Percentiles rank a stretch among this genome's conserved stretches.
Conservation (phyloP, 768 basidiomycete species). For the Mycena chlorophos region DNA sequence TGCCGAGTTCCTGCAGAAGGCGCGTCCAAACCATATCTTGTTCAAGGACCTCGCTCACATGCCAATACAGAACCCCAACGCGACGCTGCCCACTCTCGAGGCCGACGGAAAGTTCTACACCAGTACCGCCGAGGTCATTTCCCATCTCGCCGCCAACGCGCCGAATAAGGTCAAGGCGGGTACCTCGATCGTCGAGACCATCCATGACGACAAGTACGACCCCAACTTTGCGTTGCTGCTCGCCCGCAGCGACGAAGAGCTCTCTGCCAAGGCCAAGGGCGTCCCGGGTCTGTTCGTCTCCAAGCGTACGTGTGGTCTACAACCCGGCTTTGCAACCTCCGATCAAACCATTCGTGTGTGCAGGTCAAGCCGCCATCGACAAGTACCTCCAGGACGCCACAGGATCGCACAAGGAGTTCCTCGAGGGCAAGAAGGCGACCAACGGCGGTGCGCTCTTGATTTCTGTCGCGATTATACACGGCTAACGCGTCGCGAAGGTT, state of each 20-base stretch:
- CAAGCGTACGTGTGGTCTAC: constrained; percentile 37
- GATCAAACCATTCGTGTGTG: neutral
- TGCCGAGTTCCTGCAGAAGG: constrained; percentile 45
- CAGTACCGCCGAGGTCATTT: constrained; percentile 41
- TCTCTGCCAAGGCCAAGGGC: constrained; percentile 35
- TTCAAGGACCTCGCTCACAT: neutral
- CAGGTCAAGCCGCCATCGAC: constrained; percentile 46
- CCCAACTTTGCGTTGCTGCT: constrained; percentile 53
- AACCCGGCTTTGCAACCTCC: neutral
- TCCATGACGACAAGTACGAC: constrained; percentile 49
- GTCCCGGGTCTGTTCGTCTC: constrained; percentile 37
- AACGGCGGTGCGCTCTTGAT: constrained; percentile 31
- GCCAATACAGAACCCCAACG: constrained; percentile 40
- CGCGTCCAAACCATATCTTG: constrained; percentile 19
- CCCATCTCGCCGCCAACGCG: constrained; percentile 42
- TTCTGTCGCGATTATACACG: no score
- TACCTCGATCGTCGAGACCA: constrained; percentile 35
- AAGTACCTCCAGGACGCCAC: constrained; percentile 36
- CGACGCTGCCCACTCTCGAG: constrained; percentile 44
- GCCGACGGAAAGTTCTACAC: constrained; percentile 37
- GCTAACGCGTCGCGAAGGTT: neutral
- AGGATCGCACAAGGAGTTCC: constrained; percentile 42
- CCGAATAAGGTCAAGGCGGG: constrained; percentile 37
- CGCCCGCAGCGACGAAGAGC: constrained; percentile 47
- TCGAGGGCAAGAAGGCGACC: constrained; percentile 39